These are phyloP conservation scores for Tolypocladium pustulatum DNA, from an alignment of 2,329 filamentous ascomycete species.

Conservation along the genomic window DNA sequence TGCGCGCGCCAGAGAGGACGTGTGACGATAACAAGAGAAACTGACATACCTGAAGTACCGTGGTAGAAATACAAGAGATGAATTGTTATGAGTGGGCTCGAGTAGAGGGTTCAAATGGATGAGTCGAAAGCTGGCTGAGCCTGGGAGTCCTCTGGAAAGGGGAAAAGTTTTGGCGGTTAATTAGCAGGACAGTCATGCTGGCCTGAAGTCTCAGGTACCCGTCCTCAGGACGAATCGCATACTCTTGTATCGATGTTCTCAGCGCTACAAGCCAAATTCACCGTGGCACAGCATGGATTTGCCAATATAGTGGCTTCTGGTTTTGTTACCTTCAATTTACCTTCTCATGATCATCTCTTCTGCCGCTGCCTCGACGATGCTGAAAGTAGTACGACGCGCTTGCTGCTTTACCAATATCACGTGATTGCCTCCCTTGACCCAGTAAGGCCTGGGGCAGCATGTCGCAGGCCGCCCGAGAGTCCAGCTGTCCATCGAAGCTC, in stretches of 20 bases:
- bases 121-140: neutral
- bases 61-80: slow-evolving; percentile 3
- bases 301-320: neutral
- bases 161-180: slow-evolving; percentile 14
- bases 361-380: neutral
- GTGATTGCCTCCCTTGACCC: neutral
- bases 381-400: neutral
- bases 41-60: slow-evolving; percentile 1
- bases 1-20: neutral
- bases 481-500: slow-evolving; percentile 13
- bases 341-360: neutral
- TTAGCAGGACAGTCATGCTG: slow-evolving; percentile 6
- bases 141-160: slow-evolving; percentile 4
- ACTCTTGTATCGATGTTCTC: neutral
- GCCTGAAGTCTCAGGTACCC: slow-evolving; percentile 25
- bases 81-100: neutral
- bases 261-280: neutral
- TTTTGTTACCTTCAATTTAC: no score
- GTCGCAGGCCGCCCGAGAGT: slow-evolving; percentile 8
- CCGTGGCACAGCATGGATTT: neutral
- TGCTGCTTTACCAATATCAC: neutral
- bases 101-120: neutral
- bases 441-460: neutral
- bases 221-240: no score
- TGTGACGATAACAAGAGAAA: neutral